Evolutionary conservation across 495 filamentous ascomycete species (phyloP), one percentile per base, ranked within the genome.

Genomic region (Xanthoparmelia taractica): DNA sequence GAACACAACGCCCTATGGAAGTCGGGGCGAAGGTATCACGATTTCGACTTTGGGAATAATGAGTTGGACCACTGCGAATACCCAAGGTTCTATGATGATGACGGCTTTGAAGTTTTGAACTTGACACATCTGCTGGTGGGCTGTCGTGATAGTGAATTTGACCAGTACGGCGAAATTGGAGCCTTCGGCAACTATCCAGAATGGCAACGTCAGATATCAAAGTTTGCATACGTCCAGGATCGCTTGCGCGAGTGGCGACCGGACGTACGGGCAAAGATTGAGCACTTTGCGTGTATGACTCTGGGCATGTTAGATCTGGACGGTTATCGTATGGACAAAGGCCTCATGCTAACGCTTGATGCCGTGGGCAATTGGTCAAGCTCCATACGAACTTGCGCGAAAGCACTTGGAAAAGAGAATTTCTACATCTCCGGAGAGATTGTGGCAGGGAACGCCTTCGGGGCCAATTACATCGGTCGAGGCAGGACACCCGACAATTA

Each of bases 171-270:
- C 48, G 85, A 88, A 66, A 82, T 82, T 31, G 84, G 85, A 69
- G 83, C 86, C 18, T 88, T 88, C 64, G 86, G 86, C 62, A 82
- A 85, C 33, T 87, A 77, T 59, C 85, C 84, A 2, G 85, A 88
- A 66, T 90, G 84, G 81, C 74, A 87, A 67, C 78, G 80, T 67
- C 81, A 90, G 72, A 75, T 91, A 50, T 80, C 86, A 18, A 90
- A 89, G 66, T 90, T 90, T 69, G 85, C 86, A 37, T 87, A 81
- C 41, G 87, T 89, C 6, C 87, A 91, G 71, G 87, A 91, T 68
- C 85, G 87, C 63, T 76, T 91, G 13, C 83, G 87, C 36, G 87
- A 89, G 66, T 90, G 87, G 87, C 68, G 80, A 15, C 83, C 85
- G 5, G 76, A 77, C 40, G 87, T 89, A 4, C 71, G 77, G 31